Evolutionary conservation across 768 basidiomycete genomes (phyloP).

Genomic region (Piloderma croceum): DNA sequence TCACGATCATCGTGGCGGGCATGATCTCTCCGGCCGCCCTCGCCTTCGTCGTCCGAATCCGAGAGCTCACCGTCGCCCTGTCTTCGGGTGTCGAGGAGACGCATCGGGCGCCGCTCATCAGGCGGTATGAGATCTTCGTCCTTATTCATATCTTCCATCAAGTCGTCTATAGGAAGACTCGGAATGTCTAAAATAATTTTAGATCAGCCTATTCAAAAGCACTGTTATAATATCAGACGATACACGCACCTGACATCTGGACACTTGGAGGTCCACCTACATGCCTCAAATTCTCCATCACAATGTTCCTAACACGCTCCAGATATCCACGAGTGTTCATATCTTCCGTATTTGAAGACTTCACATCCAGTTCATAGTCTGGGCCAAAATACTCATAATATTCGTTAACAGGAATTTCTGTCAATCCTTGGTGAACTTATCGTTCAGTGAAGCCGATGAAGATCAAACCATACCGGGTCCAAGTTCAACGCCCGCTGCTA

Average conservation of each 20-base stretch:
- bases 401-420: conserved; percentile 96
- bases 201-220: not conserved
- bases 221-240: not conserved
- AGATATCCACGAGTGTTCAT: conserved; percentile 90
- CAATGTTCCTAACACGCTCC: conserved; percentile 86
- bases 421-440: not conserved
- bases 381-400: conserved; percentile 99
- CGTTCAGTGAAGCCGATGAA: not conserved
- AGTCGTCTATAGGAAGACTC: conserved; percentile 74
- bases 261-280: conserved; percentile 87
- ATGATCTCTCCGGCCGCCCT: conserved; percentile 74
- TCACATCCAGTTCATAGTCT: conserved; percentile 93
- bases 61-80: conserved; percentile 88
- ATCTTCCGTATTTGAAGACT: conserved; percentile 91
- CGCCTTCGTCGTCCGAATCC: conserved; percentile 97
- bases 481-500: conserved; percentile 96
- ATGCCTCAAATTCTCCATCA: conserved; percentile 85
- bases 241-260: conserved; percentile 72
- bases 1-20: conserved; percentile 51
- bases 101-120: conserved; percentile 70
- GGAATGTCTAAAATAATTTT: conserved; percentile 61
- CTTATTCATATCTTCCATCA: conserved; percentile 72
- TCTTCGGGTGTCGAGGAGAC: conserved; percentile 72
- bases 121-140: conserved; percentile 80
- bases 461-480: conserved; percentile 52